Evolutionary conservation across 192 early-diverging fungal species (phyloP), one percentile per base, ranked within the genome.

Genomic region (Coemansia sp.): DNA sequence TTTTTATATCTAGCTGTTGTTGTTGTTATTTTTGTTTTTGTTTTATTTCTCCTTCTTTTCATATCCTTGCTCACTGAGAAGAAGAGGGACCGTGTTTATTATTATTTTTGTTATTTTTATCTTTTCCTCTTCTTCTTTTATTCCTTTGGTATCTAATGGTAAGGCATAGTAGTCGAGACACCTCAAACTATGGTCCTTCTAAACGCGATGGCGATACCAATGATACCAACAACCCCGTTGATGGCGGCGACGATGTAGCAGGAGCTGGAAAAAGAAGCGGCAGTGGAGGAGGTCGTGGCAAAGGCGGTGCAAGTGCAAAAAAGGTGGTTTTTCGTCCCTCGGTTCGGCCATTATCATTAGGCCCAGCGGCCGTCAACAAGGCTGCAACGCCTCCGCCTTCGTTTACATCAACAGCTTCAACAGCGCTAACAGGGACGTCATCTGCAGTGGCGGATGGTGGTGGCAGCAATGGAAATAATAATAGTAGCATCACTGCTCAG

Each of bases 321-420:
- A 81, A 81, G 56, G 21, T 67, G 1, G 73, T 81, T 9, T 81
- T 81, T 10, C 69, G 65, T 13, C 78, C 78, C 4, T 67, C 73
- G 37, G 78, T 81, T 10, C 78, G 73, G 9, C 72, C 74, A 32
- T 60, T 64, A 21, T 73, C 78, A 2, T 23, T 74, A 41, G 64
- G 71, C 12, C 19, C 52, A 10, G 12, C 52, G 15, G 23, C 21
- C 52, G 4, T 32, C 32, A 32, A 32, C 32, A 54, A 54, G 19
- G 9, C 52, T 4, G 52, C 21, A 54, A 23, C 52, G 10, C 44
- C 44, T 15, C 44, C 44, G 19, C 52, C 52, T 12, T 23, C 52
- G 13, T 8, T 26, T 9, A 19, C 52, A 23, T 8, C 52, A 15
- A 8, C 52, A 26, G 11, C 43, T 21, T 9, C 63, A 44, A n/a